Base-by-base conservation (phyloP, 2,329 filamentous ascomycete genomes). In the Fusarium secorum region DNA sequence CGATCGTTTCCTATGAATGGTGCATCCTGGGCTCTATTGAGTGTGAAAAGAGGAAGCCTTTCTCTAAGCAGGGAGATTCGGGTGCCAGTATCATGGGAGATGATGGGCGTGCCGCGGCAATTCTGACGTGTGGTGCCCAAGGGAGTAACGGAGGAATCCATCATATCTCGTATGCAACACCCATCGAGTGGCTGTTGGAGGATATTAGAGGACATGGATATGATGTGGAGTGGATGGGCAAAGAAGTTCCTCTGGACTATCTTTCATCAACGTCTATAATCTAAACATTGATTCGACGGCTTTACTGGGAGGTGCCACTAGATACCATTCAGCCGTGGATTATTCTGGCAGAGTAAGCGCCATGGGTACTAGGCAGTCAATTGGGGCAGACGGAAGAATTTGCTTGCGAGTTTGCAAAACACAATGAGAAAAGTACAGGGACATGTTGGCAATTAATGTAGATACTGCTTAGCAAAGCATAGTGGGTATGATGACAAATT, bases 181-280 rank as follows among this genome's bases (percentile, higher is more conserved):
- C 64, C 0, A 64, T 68, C 4, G 42, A 70, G 17, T 72, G 67
- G 60, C 60, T 72, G 0, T 48, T 72, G 5, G 24, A 62, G 1
- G 63, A 68, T 36, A 63, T 70, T 8, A 45, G 24, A 15, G 18
- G 5, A 1, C 22, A 48, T 15, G 69, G 64, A 2, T 62, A 41
- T 18, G 26, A 70, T 3, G 44, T 70, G 9, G 46, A 64, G 28
- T 52, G 24, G 24, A n/a, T 52, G 33, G 49, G 33, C 33, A 15
- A 11, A 17, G n/a, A 52, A 36, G 0, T 11, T 4, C 2, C 13
- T 17, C 11, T 24, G 7, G 22, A 33, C 4, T 11, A 49, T 14
- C n/a, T 33, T 33, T 7, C n/a, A 49, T 14, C 10, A 22, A 7
- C 14, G 28, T n/a, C 17, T 22, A 9, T 30, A 33, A 33, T 7